Conservation (phyloP, 2,329 filamentous ascomycete species). For the Nigrograna mackinnonii region DNA sequence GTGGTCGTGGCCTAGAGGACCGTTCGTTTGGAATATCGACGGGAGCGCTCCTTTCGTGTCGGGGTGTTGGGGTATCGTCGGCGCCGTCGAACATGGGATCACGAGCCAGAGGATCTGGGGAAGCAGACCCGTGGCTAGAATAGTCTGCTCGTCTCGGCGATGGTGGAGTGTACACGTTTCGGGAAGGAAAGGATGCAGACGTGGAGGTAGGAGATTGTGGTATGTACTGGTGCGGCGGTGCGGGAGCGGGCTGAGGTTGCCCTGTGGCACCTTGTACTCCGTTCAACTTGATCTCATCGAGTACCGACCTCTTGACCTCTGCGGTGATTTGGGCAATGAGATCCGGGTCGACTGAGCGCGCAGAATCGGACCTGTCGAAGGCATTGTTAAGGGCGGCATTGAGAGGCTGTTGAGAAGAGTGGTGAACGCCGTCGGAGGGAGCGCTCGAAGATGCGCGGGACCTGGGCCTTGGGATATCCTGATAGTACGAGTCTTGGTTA, state of each 20-base stretch:
- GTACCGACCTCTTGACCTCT: conserved; percentile 53
- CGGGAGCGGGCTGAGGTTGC: conserved; percentile 30
- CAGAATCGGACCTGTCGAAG: conserved; percentile 54
- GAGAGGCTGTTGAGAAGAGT: conserved; percentile 51
- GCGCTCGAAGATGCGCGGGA: conserved; percentile 36
- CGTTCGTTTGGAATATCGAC: conserved; percentile 26
- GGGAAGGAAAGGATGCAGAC: conserved; percentile 51
- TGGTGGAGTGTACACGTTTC: conserved; percentile 59
- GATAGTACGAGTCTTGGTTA: conserved; percentile 24
- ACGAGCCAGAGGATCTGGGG: conserved; percentile 37
- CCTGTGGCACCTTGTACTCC: conserved; percentile 26
- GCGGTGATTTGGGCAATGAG: conserved; percentile 66
- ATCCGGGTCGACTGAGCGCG: conserved; percentile 60
- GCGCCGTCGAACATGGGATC: conserved; percentile 35
- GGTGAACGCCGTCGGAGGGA: conserved; percentile 35
- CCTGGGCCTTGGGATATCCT: conserved; percentile 22
- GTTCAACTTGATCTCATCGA: conserved; percentile 53
- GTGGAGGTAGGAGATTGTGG: conserved; percentile 50
- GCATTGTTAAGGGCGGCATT: conserved; percentile 62
- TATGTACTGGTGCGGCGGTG: conserved; percentile 38
- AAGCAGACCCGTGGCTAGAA: conserved; percentile 32
- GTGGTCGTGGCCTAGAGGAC: conserved; percentile 25
- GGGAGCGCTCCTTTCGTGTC: conserved; percentile 25
- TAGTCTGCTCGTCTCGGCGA: conserved; percentile 48
- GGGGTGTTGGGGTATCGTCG: conserved; percentile 32